A percentile compares a stretch with the other conserved stretches of the same genome.
These are phyloP conservation scores for Aspergillus sp. DNA, from an alignment of 2,329 filamentous ascomycete genomes.

Conservation along the genomic window DNA sequence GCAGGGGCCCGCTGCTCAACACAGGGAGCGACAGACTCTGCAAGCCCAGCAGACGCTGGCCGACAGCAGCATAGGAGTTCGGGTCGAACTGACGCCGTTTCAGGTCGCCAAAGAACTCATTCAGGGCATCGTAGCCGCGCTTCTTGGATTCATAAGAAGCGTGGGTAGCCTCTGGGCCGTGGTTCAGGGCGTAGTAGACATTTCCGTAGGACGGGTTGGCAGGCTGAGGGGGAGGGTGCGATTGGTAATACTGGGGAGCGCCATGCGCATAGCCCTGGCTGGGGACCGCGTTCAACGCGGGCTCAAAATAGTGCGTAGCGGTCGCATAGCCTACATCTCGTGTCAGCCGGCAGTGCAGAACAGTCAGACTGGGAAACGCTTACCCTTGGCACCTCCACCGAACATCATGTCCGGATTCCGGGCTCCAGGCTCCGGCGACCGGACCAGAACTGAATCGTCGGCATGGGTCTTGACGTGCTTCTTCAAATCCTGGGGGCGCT, in stretches of 20 bases:
- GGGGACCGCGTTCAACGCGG: slow-evolving; percentile 52
- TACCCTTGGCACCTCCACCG: slow-evolving; percentile 39
- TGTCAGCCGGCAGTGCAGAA: background rate
- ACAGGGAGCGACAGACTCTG: slow-evolving; percentile 67
- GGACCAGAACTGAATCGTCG: slow-evolving; percentile 79
- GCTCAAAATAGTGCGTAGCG: slow-evolving; percentile 58
- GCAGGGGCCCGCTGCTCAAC: slow-evolving; percentile 59
- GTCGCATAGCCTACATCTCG: slow-evolving; percentile 32
- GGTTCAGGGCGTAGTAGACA: slow-evolving; percentile 74
- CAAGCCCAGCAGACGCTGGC: slow-evolving; percentile 80
- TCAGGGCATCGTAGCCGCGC: slow-evolving; percentile 82
- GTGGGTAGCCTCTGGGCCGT: slow-evolving; percentile 67
- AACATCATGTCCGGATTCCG: slow-evolving; percentile 47
- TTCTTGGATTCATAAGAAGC: slow-evolving; percentile 71
- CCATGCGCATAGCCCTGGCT: slow-evolving; percentile 46
- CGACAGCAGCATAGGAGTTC: slow-evolving; percentile 85
- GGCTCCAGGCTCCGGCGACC: slow-evolving; percentile 62
- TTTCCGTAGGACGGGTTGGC: slow-evolving; percentile 64
- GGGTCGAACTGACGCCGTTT: slow-evolving; percentile 92
- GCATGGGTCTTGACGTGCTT: slow-evolving; percentile 99
- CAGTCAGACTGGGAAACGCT: slow-evolving; percentile 13
- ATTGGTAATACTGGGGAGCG: slow-evolving; percentile 55
- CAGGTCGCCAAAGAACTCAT: slow-evolving; percentile 90
- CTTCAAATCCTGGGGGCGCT: slow-evolving; percentile 97
- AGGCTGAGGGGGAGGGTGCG: slow-evolving; percentile 57